Base-by-base conservation (phyloP, 106 monocot genomes). In the Narthecium ossifragum region DNA sequence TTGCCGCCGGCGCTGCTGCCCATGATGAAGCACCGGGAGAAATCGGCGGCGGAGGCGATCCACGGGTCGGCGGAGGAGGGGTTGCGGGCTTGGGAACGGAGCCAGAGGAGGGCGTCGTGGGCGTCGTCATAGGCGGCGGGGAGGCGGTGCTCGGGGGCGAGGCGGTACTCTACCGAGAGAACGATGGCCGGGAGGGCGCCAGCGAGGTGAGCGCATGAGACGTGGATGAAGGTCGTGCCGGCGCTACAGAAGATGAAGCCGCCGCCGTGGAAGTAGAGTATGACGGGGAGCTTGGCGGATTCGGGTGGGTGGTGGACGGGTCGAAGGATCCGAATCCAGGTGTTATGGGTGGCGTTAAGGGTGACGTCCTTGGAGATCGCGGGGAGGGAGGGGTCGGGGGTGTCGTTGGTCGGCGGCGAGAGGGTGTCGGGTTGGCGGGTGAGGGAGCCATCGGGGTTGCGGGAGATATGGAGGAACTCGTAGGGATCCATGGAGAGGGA, bases 381-480 rank as follows among this genome's bases (percentile, higher is more conserved):
- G 15, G 31, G 32, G 32, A 31, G 1, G 28, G 52, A 52, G 5
- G 22, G 3, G 52, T 22, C 52, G 24, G 8, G 23, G 5, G 26
- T n/a, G 12, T 28, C 34, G 2, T 12, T 33, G n/a, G 11, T 56
- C 33, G 58, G 32, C 23, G 37, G 38, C 39, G 34, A 38, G n/a
- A 6, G 62, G 39, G 23, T 8, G 5, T 1, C 1, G 59, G 24
- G 12, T n/a, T 24, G 59, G 52, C 55, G 73, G 30, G 26, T 57
- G 26, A 77, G 46, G 39, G 73, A 53, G 36, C 81, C 77, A 41
- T 77, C 81, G 38, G 62, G 65, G 69, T 82, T 66, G 52, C 41
- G 61, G 5, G 70, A 53, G 61, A 83, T 73, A 23, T 61, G 43
- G 21, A 83, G 78, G 51, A 70, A 47, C 68, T 37, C 38, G 58